Base-by-base conservation (phyloP, 495 filamentous ascomycete genomes). In the Geopyxis carbonaria region DNA sequence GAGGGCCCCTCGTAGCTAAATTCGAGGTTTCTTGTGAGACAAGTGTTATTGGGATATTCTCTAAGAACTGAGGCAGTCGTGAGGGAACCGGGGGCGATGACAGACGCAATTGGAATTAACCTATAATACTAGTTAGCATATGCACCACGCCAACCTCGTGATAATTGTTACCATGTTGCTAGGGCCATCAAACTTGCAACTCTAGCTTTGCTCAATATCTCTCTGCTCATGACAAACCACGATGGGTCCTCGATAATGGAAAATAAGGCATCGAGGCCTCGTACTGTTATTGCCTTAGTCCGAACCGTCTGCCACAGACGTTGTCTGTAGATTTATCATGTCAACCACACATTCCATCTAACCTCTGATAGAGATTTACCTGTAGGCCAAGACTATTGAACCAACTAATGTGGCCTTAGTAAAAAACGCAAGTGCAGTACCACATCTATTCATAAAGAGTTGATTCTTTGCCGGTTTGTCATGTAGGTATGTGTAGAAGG, bases 221-320 rank as follows among this genome's bases (percentile, higher is more conserved):
- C 58, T 2, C 30, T 6, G 29, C 43, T 50, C n/a, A 47, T 51
- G 3, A 45, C 14, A 27, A 61, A 61, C 29, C 53, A 48, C 1
- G 50, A 49, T 15, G 55, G 60, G 45, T 62, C 58, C 40, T 63
- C 60, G 3, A 61, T 52, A 1, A 54, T 53, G 3, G 52, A 46
- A 29, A 62, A 63, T 18, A 62, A 38, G 1, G 52, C 47, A 38
- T 63, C 60, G 19, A 63, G 62, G 7, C 49, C 58, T 14, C 37
- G 43, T 5, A 63, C 29, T 7, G 59, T 59, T 42, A 63, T 40
- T 0, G 53, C 30, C 31, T 57, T 61, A 19, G 42, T 45, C 22
- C 60, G 48, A 35, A 63, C 42, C 0, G 61, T 62, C 18, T 57
- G 42, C 61, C 61, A 63, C 44, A 62, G 48, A 22, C 61, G 38